These are phyloP conservation scores for Colletotrichum navitas DNA, from an alignment of 2,329 filamentous ascomycete species.

Conservation along the genomic window DNA sequence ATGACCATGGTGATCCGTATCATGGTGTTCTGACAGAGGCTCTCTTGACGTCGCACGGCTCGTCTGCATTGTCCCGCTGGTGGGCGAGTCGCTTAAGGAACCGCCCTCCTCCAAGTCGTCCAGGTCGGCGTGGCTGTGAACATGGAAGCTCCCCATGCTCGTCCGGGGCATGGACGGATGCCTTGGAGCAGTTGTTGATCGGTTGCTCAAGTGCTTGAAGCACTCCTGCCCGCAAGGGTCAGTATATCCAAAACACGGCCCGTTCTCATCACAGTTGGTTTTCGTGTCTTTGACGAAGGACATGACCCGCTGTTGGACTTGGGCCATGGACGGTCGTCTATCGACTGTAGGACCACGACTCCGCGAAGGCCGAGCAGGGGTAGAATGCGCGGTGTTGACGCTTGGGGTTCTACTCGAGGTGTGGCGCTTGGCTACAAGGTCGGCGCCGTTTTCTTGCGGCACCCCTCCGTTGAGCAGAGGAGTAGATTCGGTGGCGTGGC, in stretches of 20 bases:
- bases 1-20: constrained; percentile 45
- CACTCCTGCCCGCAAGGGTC: constrained; percentile 76
- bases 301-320: constrained; percentile 68
- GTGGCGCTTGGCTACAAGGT: constrained; percentile 47
- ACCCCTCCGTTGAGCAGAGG: constrained; percentile 57
- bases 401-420: constrained; percentile 48
- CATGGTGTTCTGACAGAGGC: constrained; percentile 45
- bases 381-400: constrained; percentile 30
- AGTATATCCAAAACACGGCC: constrained; percentile 73
- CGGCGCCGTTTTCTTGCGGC: constrained; percentile 46
- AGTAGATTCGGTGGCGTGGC: constrained; percentile 58
- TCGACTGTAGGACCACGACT: constrained; percentile 49
- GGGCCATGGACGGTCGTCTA: constrained; percentile 66
- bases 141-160: constrained; percentile 53
- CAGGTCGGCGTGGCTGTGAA: constrained; percentile 47
- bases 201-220: constrained; percentile 67
- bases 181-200: constrained; percentile 52
- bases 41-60: constrained; percentile 57
- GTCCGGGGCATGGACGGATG: constrained; percentile 57
- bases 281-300: constrained; percentile 77
- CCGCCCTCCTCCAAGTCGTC: constrained; percentile 49
- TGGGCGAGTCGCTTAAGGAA: constrained; percentile 47
- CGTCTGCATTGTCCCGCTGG: constrained; percentile 52
- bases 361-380: constrained; percentile 37
- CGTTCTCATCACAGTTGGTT: constrained; percentile 70